Percentiles rank a stretch among this genome's conserved stretches.
Conservation (phyloP, 2,329 filamentous ascomycete species). For the Zymoseptoria tritici region DNA sequence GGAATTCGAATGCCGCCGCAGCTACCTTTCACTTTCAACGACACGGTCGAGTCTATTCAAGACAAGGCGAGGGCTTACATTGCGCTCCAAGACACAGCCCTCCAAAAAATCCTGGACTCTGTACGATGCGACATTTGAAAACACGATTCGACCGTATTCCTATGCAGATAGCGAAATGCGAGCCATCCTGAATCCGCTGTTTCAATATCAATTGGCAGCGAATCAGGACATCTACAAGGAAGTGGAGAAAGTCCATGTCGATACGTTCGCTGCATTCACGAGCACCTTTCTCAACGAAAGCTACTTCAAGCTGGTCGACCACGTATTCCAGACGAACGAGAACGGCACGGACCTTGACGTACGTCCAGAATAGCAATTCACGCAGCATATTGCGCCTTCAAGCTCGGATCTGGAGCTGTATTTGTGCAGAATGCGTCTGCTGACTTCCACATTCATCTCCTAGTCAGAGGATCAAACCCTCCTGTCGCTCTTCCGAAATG, state of each 20-base stretch:
- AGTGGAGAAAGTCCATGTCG: conserved; percentile 37
- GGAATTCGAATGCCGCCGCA: conserved; percentile 67
- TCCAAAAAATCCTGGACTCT: conserved; percentile 63
- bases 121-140: conserved; percentile 49
- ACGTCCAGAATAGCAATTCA: too few species aligned
- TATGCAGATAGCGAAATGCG: conserved; percentile 43
- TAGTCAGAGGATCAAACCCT: conserved; percentile 55
- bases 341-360: conserved; percentile 49
- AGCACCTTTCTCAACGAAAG: conserved; percentile 73
- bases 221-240: conserved; percentile 38
- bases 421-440: too few species aligned
- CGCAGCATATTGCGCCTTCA: too few species aligned
- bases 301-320: conserved; percentile 54
- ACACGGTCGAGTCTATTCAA: conserved; percentile 60
- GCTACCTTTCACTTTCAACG: conserved; percentile 65
- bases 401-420: too few species aligned
- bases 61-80: conserved; percentile 55
- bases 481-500: conserved; percentile 65
- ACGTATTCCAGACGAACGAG: conserved; percentile 36
- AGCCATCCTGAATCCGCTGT: conserved; percentile 37
- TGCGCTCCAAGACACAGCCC: conserved; percentile 50
- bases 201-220: conserved; percentile 40
- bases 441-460: too few species aligned
- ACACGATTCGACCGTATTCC: conserved; percentile 57
- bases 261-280: conserved; percentile 57